A percentile compares a stretch with the other conserved stretches of the same genome.
Conservation (phyloP, 768 basidiomycete species). For the Terana coerulea region DNA sequence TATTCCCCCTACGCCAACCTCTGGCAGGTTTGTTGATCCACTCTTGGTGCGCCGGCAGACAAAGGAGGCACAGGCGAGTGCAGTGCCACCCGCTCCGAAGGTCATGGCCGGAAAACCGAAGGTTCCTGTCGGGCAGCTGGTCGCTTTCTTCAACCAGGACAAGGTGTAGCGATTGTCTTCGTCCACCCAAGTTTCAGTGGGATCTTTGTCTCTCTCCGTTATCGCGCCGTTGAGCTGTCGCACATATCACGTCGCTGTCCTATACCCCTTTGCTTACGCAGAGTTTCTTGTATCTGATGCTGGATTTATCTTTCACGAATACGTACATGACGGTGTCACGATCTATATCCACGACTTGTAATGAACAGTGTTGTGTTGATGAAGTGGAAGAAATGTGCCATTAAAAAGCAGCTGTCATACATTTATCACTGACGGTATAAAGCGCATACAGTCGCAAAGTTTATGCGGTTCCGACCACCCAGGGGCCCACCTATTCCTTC, state of each 20-base stretch:
- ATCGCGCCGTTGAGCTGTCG: neutral
- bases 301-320: slow-evolving; percentile 4
- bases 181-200: neutral
- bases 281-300: neutral
- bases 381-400: too few relatives aligned
- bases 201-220: neutral
- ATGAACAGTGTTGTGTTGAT: neutral
- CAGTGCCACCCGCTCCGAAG: slow-evolving; percentile 42
- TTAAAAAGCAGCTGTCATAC: neutral
- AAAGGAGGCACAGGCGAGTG: slow-evolving; percentile 35
- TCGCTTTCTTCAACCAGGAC: slow-evolving; percentile 73
- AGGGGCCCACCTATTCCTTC: neutral
- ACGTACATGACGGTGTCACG: neutral
- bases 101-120: slow-evolving; percentile 46
- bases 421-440: neutral
- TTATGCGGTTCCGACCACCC: neutral
- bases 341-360: slow-evolving; percentile 2
- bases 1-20: slow-evolving; percentile 25
- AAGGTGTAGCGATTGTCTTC: slow-evolving; percentile 8
- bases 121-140: slow-evolving; percentile 71
- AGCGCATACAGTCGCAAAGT: neutral
- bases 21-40: slow-evolving; percentile 73
- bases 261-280: neutral
- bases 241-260: neutral
- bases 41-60: slow-evolving; percentile 65